Base-by-base conservation (phyloP, 768 basidiomycete species). In the Kwoniella shandongensis region DNA sequence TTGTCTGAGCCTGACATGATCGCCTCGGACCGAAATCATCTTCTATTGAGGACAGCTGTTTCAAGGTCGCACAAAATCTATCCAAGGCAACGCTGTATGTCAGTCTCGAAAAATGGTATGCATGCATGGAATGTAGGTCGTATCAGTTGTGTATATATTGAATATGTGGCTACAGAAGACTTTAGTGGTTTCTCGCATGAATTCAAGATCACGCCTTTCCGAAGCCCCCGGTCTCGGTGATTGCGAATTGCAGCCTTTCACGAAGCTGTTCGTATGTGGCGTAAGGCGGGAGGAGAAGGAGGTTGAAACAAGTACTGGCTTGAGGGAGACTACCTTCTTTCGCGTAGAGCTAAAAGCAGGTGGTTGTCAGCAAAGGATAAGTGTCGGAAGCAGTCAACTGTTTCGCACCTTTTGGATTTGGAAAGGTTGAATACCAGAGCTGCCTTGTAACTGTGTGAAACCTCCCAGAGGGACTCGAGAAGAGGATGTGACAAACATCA, bases 221-320 rank as follows among this genome's bases (percentile, higher is more conserved):
- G 76, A 98, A 98, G 79, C 93, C 91, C 20, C 89, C 90, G 48
- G 92, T 93, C 77, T 98, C 96, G 68, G 88, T 91, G 72, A 98
- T 94, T 32, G 94, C 91, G 62, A 94, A 81, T 52, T 93, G 78
- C 35, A 99, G 77, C 75, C 90, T 90, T 62, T 89, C 88, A 25
- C 96, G 85, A 61, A 99, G 83, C 83, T 92, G 92, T 74, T 99
- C 96, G 72, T 99, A 98, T 17, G 89, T 91, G 2, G 89, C 87
- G 76, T 94, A 98, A 64, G 88, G 88, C 0, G 94, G 93, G 41
- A 99, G 81, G 46, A 76, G 54, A 18, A 75, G 54, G 10, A 67
- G 63, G 60, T 77, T 72, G 69, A 75, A 76, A 60, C 70, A 74
- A 36, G 72, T 74, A 32, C 70, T 70, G 13, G 75, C 66, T 55